Evolutionary conservation across 2,329 filamentous ascomycete species (phyloP), one percentile per base, ranked within the genome.

Genomic region (Calycina herbarum): DNA sequence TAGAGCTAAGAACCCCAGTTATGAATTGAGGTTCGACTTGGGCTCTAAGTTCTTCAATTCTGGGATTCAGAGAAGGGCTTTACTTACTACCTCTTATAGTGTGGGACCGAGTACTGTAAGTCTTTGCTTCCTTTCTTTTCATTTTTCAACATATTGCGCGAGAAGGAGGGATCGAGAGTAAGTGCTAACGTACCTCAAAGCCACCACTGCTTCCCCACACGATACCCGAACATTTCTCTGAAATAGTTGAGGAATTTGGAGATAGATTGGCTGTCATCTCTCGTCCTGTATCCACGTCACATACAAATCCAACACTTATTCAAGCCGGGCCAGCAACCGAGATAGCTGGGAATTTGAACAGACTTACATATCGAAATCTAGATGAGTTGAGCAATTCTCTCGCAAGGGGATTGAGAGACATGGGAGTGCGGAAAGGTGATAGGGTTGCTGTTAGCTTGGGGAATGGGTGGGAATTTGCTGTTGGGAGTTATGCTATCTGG

Each of bases 401-500:
- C 8, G 93, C 93, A 0, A 81, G 84, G 61, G 91, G 92, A 0
- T 80, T 97, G 17, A 79, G 84, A 29, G 85, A 85, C 0, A 79
- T 89, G 0, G 93, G 92, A 2, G 91, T 97, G 0, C 82, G 80
- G 67, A 96, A 94, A 74, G 93, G 93, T 5, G 90, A 96, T 75
- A 85, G 93, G 38, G 91, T 98, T 11, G 94, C 92, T 15, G 87
- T 97, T 31, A 94, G 89, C 67, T 80, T 97, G 61, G 94, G 94
- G 17, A 98, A 97, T 78, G 89, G 88, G 54, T 81, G 89, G 71
- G 93, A 97, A 77, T 94, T 92, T 76, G 92, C 92, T 2, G 89
- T 89, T 60, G 84, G 95, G 77, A 94, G 90, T 5, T 98, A 98
- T 78, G 94, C 94, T 0, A 78, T 95, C 63, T 97, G 94, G 82